phyloP scores from a whole-genome alignment of 179 eudicot species.

The Spergularia azorica region DNA sequence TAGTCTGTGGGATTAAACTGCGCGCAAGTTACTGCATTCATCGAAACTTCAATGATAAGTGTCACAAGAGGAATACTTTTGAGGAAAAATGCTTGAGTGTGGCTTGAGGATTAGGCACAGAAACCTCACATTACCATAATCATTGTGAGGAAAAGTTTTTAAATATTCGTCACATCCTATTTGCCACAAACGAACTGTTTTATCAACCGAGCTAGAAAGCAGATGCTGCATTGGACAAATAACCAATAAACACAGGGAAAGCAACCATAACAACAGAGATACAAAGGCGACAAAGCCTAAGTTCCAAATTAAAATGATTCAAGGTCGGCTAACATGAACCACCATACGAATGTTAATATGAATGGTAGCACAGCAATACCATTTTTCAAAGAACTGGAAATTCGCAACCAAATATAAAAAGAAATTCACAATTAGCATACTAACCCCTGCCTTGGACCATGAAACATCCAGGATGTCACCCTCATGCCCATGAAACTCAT shows the following conservation, averaged over 20 bases:
- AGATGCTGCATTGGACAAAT: conserved; percentile 50
- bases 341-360: not conserved
- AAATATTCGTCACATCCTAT: conserved; percentile 53
- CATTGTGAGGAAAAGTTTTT: conserved; percentile 71
- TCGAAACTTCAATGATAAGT: conserved; percentile 5
- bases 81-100: not conserved
- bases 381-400: too few species aligned
- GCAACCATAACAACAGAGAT: not conserved
- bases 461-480: conserved; percentile 80
- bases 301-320: not conserved
- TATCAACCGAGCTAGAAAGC: conserved; percentile 83
- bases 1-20: conserved; percentile 84
- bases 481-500: conserved; percentile 67
- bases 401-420: too few species aligned
- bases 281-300: not conserved
- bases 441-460: conserved; percentile 83
- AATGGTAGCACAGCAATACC: too few species aligned
- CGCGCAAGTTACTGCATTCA: conserved; percentile 79
- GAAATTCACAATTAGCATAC: conserved; percentile 21
- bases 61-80: conserved; percentile 13
- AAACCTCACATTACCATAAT: conserved; percentile 54
- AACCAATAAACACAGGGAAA: too few species aligned
- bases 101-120: conserved; percentile 1
- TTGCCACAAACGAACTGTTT: conserved; percentile 90
- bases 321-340: not conserved